Percentiles rank a stretch among this genome's conserved stretches.
phyloP scores from a whole-genome alignment of 1,284 basidiomycete genomes.

The Stygiomarasmius scandens region DNA sequence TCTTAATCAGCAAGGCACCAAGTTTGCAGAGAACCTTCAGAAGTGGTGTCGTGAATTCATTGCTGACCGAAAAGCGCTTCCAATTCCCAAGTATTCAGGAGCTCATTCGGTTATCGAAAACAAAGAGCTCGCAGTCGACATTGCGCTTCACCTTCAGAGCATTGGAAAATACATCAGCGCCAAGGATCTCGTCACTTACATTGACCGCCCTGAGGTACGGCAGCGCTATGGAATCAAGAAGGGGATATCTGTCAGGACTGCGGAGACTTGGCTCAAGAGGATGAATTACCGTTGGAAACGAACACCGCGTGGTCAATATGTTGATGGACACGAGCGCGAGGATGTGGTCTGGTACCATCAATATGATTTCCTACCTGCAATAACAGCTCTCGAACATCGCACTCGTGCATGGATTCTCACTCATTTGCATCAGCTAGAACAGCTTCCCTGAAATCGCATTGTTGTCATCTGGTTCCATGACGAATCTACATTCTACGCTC shows the following conservation, averaged over 20 bases:
- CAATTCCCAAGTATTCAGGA: neutral
- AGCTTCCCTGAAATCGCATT: neutral
- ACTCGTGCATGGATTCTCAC: constrained; percentile 16
- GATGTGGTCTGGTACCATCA: constrained; percentile 23
- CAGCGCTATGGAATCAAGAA: neutral
- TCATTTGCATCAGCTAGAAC: neutral
- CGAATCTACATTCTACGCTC: constrained; percentile 33
- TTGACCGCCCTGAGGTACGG: constrained; percentile 21
- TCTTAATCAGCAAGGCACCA: neutral
- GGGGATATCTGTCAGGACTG: neutral
- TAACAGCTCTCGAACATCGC: constrained; percentile 12
- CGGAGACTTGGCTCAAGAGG: neutral
- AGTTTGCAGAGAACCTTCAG: neutral
- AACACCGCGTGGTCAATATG: constrained; percentile 26
- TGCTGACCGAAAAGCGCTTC: neutral
- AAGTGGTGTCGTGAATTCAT: neutral
- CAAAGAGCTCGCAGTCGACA: constrained; percentile 29
- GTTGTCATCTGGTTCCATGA: constrained; percentile 28
- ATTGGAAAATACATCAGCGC: constrained; percentile 28
- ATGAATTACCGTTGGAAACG: constrained; percentile 22
- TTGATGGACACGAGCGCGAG: constrained; percentile 30
- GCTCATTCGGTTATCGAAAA: constrained; percentile 24
- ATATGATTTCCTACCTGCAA: constrained; percentile 21
- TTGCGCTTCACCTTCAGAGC: constrained; percentile 28
- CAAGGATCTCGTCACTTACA: constrained; percentile 28